phyloP scores from a whole-genome alignment of 192 early-diverging fungal genomes.

The Coemansia sp. region DNA sequence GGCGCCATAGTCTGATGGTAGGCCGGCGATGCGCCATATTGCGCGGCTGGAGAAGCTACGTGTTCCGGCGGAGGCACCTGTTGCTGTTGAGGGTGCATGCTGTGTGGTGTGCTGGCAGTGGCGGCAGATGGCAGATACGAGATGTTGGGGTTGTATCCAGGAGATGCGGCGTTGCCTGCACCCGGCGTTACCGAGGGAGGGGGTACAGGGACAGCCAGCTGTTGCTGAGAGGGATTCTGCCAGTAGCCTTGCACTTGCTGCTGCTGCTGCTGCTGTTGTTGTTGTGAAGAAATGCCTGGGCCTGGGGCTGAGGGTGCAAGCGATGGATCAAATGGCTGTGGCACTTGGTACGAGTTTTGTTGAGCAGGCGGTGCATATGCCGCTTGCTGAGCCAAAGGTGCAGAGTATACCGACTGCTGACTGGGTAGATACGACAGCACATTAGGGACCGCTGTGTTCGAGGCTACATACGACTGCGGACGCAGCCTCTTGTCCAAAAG shows the following conservation, averaged over 20 bases:
- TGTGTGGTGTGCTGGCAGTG: neutral
- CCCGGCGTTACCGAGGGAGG: neutral
- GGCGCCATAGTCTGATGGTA: neutral
- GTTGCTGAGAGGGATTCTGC: too few species aligned
- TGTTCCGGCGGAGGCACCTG: too few species aligned
- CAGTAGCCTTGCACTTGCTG: constrained; percentile 10
- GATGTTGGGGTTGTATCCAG: neutral
- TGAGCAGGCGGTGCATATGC: constrained; percentile 30
- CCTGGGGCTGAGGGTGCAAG: constrained; percentile 28
- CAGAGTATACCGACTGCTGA: constrained; percentile 40
- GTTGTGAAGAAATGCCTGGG: constrained; percentile 12
- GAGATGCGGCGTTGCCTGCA: neutral
- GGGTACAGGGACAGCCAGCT: neutral
- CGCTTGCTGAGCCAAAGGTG: constrained; percentile 23
- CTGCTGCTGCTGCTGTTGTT: constrained; percentile 15
- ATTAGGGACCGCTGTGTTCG: constrained; percentile 8
- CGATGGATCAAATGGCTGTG: constrained; percentile 4
- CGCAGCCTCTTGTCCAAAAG: constrained; percentile 74
- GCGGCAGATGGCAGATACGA: neutral
- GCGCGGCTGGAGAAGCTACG: neutral
- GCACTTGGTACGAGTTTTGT: constrained; percentile 17
- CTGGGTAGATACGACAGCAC: constrained; percentile 13
- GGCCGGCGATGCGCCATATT: neutral
- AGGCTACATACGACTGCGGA: constrained; percentile 31
- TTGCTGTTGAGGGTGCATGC: neutral